phyloP scores from a whole-genome alignment of 768 basidiomycete species.

The Psilocybe tampanensis region DNA sequence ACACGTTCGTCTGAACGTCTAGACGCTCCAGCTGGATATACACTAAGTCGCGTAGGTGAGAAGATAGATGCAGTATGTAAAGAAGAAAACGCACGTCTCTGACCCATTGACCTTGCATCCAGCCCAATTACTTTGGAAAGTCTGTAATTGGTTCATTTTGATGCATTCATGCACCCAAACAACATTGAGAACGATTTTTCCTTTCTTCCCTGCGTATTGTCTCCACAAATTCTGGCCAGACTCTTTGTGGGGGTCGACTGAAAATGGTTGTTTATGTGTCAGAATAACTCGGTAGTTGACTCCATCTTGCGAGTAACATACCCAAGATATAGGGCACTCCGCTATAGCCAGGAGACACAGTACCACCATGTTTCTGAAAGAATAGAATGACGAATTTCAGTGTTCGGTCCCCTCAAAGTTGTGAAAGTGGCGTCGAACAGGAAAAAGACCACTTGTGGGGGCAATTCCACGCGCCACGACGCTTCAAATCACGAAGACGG shows the following conservation, averaged over 20 bases:
- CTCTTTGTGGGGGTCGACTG: conserved; percentile 78
- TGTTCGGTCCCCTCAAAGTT: conserved; percentile 2
- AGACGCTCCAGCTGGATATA: conserved; percentile 11
- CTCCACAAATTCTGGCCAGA: conserved; percentile 83
- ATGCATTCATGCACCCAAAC: conserved; percentile 83
- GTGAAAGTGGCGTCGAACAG: background rate
- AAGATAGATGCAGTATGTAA: background rate
- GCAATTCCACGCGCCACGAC: background rate
- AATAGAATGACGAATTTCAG: background rate
- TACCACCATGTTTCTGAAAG: conserved; percentile 75
- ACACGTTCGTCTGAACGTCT: conserved; percentile 11
- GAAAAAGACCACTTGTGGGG: background rate
- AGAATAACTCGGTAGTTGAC: background rate
- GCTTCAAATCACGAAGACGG: background rate
- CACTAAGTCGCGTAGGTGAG: conserved; percentile 6
- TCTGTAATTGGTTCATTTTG: conserved; percentile 66
- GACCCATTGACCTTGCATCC: conserved; percentile 79
- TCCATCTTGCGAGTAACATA: conserved; percentile 29
- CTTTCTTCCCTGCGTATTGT: conserved; percentile 79
- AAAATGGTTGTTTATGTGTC: background rate
- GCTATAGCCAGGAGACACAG: conserved; percentile 74
- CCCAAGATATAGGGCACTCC: conserved; percentile 81
- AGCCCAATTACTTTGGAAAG: conserved; percentile 76
- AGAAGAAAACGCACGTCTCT: conserved; percentile 56
- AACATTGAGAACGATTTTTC: conserved; percentile 72